Percentiles rank a stretch among this genome's conserved stretches.
Conservation (phyloP, 2,329 filamentous ascomycete species). For the Exophiala sp. region DNA sequence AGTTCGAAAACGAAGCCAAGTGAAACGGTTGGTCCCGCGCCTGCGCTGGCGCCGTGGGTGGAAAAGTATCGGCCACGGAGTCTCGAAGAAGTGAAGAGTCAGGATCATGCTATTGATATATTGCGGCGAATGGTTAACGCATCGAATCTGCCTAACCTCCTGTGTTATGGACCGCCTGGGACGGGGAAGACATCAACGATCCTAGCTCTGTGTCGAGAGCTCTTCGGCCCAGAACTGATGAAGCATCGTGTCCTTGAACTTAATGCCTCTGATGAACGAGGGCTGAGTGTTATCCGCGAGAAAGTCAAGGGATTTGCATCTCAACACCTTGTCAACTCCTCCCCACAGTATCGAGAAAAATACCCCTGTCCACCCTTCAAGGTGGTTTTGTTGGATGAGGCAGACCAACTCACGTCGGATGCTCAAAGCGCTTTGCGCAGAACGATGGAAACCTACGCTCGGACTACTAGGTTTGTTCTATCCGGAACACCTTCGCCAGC, state of each 20-base stretch:
- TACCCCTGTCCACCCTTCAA: conserved; percentile 98
- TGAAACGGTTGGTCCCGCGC: conserved; percentile 52
- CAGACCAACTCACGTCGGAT: conserved; percentile 98
- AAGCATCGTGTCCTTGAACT: conserved; percentile 94
- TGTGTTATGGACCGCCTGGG: conserved; percentile 96
- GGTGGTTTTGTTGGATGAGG: conserved; percentile 86
- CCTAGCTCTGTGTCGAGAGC: conserved; percentile 90
- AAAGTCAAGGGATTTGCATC: conserved; percentile 97
- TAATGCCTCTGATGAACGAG: conserved; percentile 97
- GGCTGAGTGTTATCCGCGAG: conserved; percentile 91
- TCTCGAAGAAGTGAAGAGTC: conserved; percentile 88
- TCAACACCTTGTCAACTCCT: conserved; percentile 31
- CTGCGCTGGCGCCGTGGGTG: conserved; percentile 83
- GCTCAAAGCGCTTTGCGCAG: conserved; percentile 81
- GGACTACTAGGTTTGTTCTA: conserved; percentile 93
- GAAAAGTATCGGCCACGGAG: conserved; percentile 71
- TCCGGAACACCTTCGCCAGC: conserved; percentile 33
- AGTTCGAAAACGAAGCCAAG: conserved; percentile 60
- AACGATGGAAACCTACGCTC: conserved; percentile 97
- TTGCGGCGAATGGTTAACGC: conserved; percentile 89
- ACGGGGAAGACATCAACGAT: conserved; percentile 98
- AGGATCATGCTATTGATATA: conserved; percentile 93
- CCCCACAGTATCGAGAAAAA: conserved; percentile 45
- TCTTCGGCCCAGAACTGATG: conserved; percentile 92
- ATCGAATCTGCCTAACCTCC: conserved; percentile 96